Evolutionary conservation across 768 basidiomycete genomes (phyloP).

Genomic region (Hortiboletus campestris): DNA sequence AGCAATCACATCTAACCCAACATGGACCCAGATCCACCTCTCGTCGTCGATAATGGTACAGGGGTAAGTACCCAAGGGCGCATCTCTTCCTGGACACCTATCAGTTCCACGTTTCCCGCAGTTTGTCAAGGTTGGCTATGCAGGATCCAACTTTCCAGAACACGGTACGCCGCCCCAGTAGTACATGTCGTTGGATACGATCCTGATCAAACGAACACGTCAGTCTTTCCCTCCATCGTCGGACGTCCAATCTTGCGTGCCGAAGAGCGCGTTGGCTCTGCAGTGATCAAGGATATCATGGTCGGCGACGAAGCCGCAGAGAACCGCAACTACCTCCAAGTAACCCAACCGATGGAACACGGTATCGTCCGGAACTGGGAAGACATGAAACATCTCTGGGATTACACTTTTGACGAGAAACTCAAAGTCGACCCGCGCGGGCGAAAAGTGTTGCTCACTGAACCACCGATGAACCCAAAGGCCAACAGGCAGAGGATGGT

Average conservation of each 20-base stretch:
- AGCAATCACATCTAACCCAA: not conserved
- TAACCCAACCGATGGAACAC: conserved; percentile 99
- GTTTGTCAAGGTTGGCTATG: conserved; percentile 91
- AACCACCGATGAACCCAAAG: conserved; percentile 99
- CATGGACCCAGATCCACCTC: conserved; percentile 41
- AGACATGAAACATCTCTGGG: conserved; percentile 98
- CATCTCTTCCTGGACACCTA: conserved; percentile 1
- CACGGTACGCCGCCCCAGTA: conserved; percentile 54
- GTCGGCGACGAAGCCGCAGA: conserved; percentile 95
- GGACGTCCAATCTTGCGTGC: conserved; percentile 97
- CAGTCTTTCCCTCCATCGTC: conserved; percentile 95
- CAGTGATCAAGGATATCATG: conserved; percentile 96
- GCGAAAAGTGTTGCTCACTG: conserved; percentile 88
- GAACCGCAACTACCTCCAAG: conserved; percentile 92
- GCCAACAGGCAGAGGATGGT: conserved; percentile 91
- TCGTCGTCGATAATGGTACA: conserved; percentile 89
- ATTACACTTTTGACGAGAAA: conserved; percentile 98
- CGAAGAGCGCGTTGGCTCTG: conserved; percentile 87
- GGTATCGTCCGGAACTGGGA: conserved; percentile 99
- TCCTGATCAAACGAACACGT: not conserved
- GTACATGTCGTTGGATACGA: not conserved
- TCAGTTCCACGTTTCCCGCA: conserved; percentile 31
- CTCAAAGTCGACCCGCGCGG: conserved; percentile 84
- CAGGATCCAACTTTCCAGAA: conserved; percentile 93
- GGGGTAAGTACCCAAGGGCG: conserved; percentile 52